These are phyloP conservation scores for Tolypocladium endophyticum DNA, from an alignment of 2,329 filamentous ascomycete genomes.

Conservation along the genomic window DNA sequence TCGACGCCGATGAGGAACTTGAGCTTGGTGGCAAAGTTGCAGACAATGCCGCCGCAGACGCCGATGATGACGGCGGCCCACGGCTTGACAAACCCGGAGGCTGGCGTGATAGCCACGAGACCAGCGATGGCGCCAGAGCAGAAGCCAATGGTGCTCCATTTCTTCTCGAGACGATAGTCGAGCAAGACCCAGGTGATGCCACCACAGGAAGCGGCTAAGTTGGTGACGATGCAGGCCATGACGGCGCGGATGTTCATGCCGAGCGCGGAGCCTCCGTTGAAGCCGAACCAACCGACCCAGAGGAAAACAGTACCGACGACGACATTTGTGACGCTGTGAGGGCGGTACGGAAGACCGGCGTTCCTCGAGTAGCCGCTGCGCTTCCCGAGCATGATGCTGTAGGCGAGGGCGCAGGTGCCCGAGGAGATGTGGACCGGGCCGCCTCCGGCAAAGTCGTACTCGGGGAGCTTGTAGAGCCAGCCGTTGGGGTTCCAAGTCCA, in stretches of 20 bases:
- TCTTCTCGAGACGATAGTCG: constrained; percentile 83
- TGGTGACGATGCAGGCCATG: constrained; percentile 84
- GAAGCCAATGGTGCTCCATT: constrained; percentile 91
- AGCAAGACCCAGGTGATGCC: constrained; percentile 77
- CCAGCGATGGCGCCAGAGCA: constrained; percentile 83
- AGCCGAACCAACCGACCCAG: constrained; percentile 95
- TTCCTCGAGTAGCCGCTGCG: constrained; percentile 51
- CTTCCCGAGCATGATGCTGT: constrained; percentile 63
- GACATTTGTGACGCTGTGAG: constrained; percentile 65
- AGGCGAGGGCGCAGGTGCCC: constrained; percentile 61
- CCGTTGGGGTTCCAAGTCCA: constrained; percentile 70
- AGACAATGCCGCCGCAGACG: constrained; percentile 50
- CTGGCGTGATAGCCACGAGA: constrained; percentile 78
- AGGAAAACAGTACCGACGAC: constrained; percentile 65
- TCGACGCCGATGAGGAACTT: constrained; percentile 66
- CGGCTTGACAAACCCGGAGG: constrained; percentile 68
- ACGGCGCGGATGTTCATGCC: constrained; percentile 75
- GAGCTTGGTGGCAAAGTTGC: constrained; percentile 83
- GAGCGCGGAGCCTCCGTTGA: constrained; percentile 81
- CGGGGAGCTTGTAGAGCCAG: constrained; percentile 58
- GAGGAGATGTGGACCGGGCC: constrained; percentile 68
- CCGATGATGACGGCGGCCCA: constrained; percentile 50
- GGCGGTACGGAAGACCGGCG: constrained; percentile 54
- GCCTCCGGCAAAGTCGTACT: constrained; percentile 65
- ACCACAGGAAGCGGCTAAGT: constrained; percentile 72